Evolutionary conservation across 1,284 basidiomycete species (phyloP), one percentile per base, ranked within the genome.

Genomic region (Testicularia cyperi): DNA sequence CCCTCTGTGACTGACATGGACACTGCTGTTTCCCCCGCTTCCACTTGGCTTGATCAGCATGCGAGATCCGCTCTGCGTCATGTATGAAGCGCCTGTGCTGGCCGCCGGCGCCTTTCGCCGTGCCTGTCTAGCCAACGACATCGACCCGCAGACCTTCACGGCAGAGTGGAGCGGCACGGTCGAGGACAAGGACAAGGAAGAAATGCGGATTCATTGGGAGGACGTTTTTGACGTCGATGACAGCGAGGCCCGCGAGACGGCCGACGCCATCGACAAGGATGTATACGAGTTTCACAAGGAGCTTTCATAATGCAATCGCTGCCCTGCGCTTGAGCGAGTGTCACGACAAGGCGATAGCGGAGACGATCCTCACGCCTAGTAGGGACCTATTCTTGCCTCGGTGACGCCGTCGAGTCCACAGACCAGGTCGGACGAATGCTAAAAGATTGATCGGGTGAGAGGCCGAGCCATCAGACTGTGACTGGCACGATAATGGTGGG

Each of bases 171-270:
- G 29, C 36, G 38, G 3, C 23, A n/a, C n/a, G n/a, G n/a, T n/a
- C n/a, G n/a, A 16, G 21, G 40, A 35, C 18, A 48, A 55, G 22
- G 49, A 45, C 0, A 43, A 28, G 10, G 49, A 44, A 30, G 47
- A 43, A 25, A 26, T 10, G 5, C 42, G 40, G 15, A 28, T 58
- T 30, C 44, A 38, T 18, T 73, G 70, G 70, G 35, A 40, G 23
- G 70, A 70, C 20, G 68, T 64, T 3, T 73, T 71, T 42, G 70
- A 71, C 31, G 68, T 71, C 14, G 67, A 71, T 36, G 55, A 61
- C 18, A 39, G 55, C n/a, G 70, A 73, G 44, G 65, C 67, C 2
- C 43, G 48, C 3, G 53, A 64, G 8, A 66, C 58, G 10, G 22
- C 60, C 14, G 31, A 48, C 13, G 60, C 62, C 23, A 66, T 72